Percentiles rank a stretch among this genome's conserved stretches.
phyloP scores from a whole-genome alignment of 352 stramenopile genomes.

The Phytophthora lateralis region DNA sequence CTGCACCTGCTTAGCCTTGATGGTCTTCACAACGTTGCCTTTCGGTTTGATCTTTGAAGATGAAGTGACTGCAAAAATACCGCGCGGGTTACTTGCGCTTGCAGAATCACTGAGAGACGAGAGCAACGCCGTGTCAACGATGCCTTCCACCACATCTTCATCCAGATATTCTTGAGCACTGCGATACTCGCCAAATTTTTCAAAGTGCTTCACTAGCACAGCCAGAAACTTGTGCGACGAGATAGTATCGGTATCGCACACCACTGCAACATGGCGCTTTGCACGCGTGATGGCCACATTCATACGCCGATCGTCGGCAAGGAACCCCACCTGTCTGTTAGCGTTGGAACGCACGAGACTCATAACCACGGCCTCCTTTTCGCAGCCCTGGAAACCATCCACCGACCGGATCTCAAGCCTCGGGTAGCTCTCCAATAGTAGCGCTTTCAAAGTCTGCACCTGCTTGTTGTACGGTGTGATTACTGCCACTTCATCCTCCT shows the following conservation, averaged over 20 bases:
- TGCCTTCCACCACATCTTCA: constrained; percentile 54
- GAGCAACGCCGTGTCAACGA: constrained; percentile 23
- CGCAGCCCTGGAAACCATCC: constrained; percentile 97
- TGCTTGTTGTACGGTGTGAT: constrained; percentile 99
- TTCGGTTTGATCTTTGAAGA: constrained; percentile 10
- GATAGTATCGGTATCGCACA: constrained; percentile 96
- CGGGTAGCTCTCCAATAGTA: constrained; percentile 78
- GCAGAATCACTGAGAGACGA: constrained; percentile 6
- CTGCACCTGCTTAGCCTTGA: constrained; percentile 15
- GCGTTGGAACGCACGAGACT: constrained; percentile 96
- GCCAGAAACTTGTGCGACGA: constrained; percentile 91
- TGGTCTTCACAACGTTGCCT: constrained; percentile 6
- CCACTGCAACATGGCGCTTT: constrained; percentile 94
- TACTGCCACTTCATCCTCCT: constrained; percentile 92
- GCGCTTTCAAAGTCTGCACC: constrained; percentile 89
- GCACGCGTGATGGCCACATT: constrained; percentile 98
- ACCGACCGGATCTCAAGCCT: constrained; percentile 93
- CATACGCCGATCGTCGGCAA: constrained; percentile 95
- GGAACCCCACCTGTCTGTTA: constrained; percentile 92
- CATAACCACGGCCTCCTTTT: constrained; percentile 98
- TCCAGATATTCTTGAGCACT: constrained; percentile 86
- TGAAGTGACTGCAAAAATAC: neutral
- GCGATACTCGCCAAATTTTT: constrained; percentile 92
- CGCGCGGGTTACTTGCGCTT: constrained; percentile 1
- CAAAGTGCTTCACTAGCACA: constrained; percentile 91